Evolutionary conservation across 177 flowering plant species (phyloP).

Genomic region (Vitis hybrid): DNA sequence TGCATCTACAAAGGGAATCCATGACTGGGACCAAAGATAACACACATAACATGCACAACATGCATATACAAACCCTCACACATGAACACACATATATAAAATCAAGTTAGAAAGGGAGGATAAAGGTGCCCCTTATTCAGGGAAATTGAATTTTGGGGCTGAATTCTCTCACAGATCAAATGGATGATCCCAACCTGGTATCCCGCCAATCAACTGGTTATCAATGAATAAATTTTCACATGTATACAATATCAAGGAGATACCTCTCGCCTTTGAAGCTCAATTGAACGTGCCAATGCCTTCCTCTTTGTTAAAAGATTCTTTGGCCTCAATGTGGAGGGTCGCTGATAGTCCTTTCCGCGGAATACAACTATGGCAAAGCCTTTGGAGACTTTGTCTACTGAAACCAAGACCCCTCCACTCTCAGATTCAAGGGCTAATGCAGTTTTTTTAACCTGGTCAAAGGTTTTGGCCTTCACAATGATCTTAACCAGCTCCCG

Average conservation of each 20-base stretch:
- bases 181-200: not conserved
- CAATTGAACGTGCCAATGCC: slow-evolving; percentile 93
- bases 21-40: too few species aligned
- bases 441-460: slow-evolving; percentile 72
- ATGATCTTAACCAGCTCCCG: slow-evolving; percentile 84
- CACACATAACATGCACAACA: not conserved
- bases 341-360: slow-evolving; percentile 82
- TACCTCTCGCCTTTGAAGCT: slow-evolving; percentile 95
- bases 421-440: slow-evolving; percentile 90
- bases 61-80: not conserved
- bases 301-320: slow-evolving; percentile 91
- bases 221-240: not conserved
- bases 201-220: not conserved
- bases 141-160: not conserved
- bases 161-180: not conserved
- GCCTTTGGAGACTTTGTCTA: slow-evolving; percentile 84
- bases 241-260: not conserved
- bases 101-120: not conserved
- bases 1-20: too few species aligned
- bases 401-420: slow-evolving; percentile 88
- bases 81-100: not conserved
- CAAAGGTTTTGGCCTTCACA: slow-evolving; percentile 65
- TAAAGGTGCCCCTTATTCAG: too few species aligned
- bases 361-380: slow-evolving; percentile 78
- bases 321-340: slow-evolving; percentile 72